A percentile compares a stretch with the other conserved stretches of the same genome.
These are phyloP conservation scores for Trypanosomatidae sp. DNA, from an alignment of 208 protist genomes.

Conservation along the genomic window DNA sequence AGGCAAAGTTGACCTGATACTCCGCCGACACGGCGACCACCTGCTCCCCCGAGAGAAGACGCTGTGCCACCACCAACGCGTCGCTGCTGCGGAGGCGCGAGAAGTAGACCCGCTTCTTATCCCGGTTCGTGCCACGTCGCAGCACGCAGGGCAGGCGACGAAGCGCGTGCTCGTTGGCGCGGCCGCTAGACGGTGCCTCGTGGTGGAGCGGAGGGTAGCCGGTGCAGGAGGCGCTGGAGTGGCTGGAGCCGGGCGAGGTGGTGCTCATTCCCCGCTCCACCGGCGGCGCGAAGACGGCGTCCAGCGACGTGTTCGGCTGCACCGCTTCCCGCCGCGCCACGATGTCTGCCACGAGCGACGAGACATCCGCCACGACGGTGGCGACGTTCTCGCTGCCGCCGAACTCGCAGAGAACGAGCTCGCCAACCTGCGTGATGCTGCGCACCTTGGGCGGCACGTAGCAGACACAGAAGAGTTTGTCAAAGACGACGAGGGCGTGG, in stretches of 20 bases:
- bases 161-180: constrained; percentile 26
- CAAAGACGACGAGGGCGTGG: constrained; percentile 67
- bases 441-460: constrained; percentile 48
- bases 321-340: background rate
- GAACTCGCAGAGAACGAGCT: constrained; percentile 66
- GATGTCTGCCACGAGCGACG: constrained; percentile 25
- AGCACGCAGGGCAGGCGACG: constrained; percentile 62
- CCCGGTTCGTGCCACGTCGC: constrained; percentile 73
- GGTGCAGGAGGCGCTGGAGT: constrained; percentile 13
- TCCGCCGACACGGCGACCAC: constrained; percentile 46
- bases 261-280: background rate
- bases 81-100: constrained; percentile 60
- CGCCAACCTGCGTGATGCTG: constrained; percentile 42
- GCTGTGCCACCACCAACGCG: constrained; percentile 42
- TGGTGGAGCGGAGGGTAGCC: constrained; percentile 4
- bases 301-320: background rate
- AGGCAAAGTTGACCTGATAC: constrained; percentile 80
- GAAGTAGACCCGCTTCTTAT: constrained; percentile 80
- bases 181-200: too few relatives aligned
- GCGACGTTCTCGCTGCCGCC: constrained; percentile 50
- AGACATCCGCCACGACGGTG: constrained; percentile 53
- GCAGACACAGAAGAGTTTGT: constrained; percentile 57
- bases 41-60: constrained; percentile 28
- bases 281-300: constrained; percentile 2
- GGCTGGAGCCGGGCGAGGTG: background rate